A percentile compares a stretch with the other conserved stretches of the same genome.
These are phyloP conservation scores for Alternaria incomplexa DNA, from an alignment of 2,329 filamentous ascomycete species.

Conservation along the genomic window DNA sequence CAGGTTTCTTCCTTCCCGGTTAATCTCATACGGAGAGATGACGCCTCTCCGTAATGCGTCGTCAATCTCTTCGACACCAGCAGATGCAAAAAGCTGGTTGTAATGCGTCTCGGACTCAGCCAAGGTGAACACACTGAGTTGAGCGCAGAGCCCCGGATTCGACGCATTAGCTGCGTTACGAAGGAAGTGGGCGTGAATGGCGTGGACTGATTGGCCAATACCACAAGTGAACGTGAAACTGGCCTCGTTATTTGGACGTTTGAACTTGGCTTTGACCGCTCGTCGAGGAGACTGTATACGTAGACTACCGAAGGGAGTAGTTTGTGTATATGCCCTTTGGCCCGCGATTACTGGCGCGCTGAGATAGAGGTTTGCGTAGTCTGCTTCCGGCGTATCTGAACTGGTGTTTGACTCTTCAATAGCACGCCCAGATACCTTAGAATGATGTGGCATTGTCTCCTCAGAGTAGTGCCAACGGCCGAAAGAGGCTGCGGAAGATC, in stretches of 20 bases:
- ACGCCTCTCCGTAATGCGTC: conserved; percentile 12
- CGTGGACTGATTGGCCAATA: background rate
- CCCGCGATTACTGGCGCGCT: background rate
- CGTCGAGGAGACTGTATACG: background rate
- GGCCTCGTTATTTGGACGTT: background rate
- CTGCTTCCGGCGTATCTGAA: background rate
- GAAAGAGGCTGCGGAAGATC: conserved; percentile 4
- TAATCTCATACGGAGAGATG: conserved; percentile 18
- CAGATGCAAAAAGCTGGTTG: conserved; percentile 1
- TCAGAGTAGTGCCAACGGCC: conserved; percentile 9
- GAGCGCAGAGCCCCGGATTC: background rate
- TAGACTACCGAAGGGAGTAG: conserved; percentile 2
- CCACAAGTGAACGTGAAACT: conserved; percentile 7
- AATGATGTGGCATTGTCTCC: background rate
- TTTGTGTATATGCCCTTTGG: background rate
- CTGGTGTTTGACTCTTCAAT: background rate
- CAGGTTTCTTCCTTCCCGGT: conserved; percentile 1
- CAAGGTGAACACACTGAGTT: conserved; percentile 8
- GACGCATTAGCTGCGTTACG: background rate
- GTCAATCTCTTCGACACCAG: conserved; percentile 13
- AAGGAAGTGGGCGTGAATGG: conserved; percentile 3
- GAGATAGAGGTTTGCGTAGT: background rate
- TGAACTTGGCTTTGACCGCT: background rate
- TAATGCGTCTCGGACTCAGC: background rate
- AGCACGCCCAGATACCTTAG: background rate